These are phyloP conservation scores for Cyclotella sp. DNA, from an alignment of 108 stramenopile genomes.

Conservation along the genomic window DNA sequence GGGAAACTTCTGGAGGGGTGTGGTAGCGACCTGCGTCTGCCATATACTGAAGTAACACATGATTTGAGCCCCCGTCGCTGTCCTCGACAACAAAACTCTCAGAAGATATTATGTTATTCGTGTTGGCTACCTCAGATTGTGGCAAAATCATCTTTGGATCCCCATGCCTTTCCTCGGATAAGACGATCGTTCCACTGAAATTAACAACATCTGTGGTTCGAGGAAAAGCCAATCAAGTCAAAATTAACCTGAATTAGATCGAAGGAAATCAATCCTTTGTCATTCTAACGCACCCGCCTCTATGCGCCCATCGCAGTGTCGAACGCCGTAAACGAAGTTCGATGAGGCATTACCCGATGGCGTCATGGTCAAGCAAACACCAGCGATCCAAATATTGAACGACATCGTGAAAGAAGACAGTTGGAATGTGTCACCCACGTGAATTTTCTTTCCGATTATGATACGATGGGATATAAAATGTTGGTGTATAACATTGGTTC, in stretches of 20 bases:
- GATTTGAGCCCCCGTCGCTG: no score
- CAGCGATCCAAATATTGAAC: constrained; percentile 26
- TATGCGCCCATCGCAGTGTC: constrained; percentile 23
- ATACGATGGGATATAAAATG: no score
- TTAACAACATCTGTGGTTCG: constrained; percentile 1
- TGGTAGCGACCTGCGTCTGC: no score
- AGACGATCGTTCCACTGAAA: constrained; percentile 23
- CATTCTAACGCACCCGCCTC: constrained; percentile 4
- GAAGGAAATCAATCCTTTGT: no score
- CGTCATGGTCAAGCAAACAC: constrained; percentile 11
- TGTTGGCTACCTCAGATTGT: neutral
- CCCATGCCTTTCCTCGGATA: neutral
- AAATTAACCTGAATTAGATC: no score
- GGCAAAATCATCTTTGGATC: neutral
- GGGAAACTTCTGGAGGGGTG: no score
- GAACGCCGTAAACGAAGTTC: constrained; percentile 2
- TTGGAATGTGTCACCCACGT: no score
- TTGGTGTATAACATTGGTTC: no score
- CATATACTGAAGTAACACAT: no score
- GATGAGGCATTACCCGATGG: constrained; percentile 3
- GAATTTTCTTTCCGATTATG: no score
- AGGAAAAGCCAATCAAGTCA: no score
- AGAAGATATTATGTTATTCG: neutral
- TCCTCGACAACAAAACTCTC: no score
- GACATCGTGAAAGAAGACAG: neutral